Base-by-base conservation (phyloP, 306 rosid genomes). In the Vigna angularis region DNA sequence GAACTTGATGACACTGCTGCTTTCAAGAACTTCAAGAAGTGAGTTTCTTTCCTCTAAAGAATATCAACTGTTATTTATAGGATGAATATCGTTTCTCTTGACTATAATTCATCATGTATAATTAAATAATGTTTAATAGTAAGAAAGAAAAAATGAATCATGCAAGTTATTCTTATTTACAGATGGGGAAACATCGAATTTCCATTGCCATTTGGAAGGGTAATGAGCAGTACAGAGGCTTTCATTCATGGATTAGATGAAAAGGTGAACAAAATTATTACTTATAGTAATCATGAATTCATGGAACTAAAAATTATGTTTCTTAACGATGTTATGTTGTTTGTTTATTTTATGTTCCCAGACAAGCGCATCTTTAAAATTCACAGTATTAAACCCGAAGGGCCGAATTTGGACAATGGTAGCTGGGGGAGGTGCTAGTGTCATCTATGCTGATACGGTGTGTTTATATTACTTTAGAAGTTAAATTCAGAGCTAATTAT, bases 351-450 rank as follows among this genome's bases (percentile, higher is more conserved):
- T 53, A 14, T 89, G 32, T 63, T 76, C 70, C 88, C 93, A 92
- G 98, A 94, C 97, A 40, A 94, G 98, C 77, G 97, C 98, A 44
- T 94, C 98, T 24, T 83, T 94, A 78, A 94, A 94, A 88, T 94
- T 94, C 87, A 94, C 93, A 2, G 97, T 94, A 69, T 70, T 94
- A 74, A 94, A 94, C 75, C 98, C 98, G 13, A 68, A 72, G 80
- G 97, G 98, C 30, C 75, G 97, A 82, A 94, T 94, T 66, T 94
- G 98, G 98, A 94, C 98, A 73, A 94, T 94, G 98, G 98, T 94
- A 15, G 97, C 98, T 74, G 97, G 98, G 70, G 98, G 98, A 89
- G 98, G 98, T 75, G 98, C 98, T 42, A 94, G 98, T 83, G 98
- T 94, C 73, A 94, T 94, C 74, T 94, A 94, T 52, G 97, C 97